Evolutionary conservation across 176 grass and related monocot species (phyloP), one percentile per base, ranked within the genome.

Genomic region (Avena insularis): DNA sequence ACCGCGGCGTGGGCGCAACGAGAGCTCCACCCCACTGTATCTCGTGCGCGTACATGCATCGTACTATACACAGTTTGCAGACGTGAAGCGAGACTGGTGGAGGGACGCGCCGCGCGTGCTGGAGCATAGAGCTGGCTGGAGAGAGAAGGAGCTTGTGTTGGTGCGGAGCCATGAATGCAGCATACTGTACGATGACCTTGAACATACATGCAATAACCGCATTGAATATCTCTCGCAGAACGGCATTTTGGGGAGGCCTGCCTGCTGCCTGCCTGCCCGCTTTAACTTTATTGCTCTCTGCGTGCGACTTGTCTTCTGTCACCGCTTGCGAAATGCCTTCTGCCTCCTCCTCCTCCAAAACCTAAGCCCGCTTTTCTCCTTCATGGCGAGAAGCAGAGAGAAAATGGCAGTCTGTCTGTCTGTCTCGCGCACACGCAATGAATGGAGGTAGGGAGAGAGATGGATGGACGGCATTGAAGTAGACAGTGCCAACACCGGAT

Each of bases 251-350:
- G 79, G 84, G 79, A 78, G 19, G 29, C 70, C 84, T 58, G 50
- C 51, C 21, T 19, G 48, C 83, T 46, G 47, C 50, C 45, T 16
- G 45, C 48, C 27, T 45, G 81, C 56, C 4, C 63, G 85, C 88
- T 78, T 67, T 58, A 10, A 81, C 20, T 54, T 68, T 14, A 20
- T 17, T 40, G 67, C 35, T 14, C 35, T 12, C 33, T 45, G 35
- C 65, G 17, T 35, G 10, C 81, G 40, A 57, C 74, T 77, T 49
- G 70, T 87, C 76, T 60, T 86, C 87, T 88, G 84, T 85, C 89
- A 80, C 89, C 74, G 25, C 62, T 8, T 87, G 88, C 73, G 17
- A 83, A 87, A 92, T 91, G 87, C 90, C 62, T 88, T 88, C 65
- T 93, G 91, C 82, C 79, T 85, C 77, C 63, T 79, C 80, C 47